Conservation (phyloP, 1,284 basidiomycete genomes). For the Athelia psychrophila region DNA sequence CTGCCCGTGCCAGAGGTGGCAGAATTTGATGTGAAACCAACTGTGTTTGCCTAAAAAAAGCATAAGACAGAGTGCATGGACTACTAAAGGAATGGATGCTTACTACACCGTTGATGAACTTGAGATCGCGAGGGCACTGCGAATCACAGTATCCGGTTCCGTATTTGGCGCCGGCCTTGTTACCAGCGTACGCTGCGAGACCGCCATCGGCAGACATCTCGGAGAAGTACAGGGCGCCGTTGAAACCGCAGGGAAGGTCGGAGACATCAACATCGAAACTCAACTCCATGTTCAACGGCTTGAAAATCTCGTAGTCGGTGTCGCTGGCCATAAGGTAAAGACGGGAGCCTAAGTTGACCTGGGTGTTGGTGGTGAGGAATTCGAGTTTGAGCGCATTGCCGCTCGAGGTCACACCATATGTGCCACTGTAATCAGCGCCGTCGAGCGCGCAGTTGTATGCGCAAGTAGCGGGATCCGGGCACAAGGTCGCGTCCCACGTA, state of each 20-base stretch:
- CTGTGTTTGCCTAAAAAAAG: constrained; percentile 29
- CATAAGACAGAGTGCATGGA: constrained; percentile 22
- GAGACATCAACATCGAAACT: constrained; percentile 53
- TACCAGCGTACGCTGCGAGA: constrained; percentile 40
- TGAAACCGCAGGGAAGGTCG: constrained; percentile 53
- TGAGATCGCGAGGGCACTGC: constrained; percentile 54
- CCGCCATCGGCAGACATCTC: constrained; percentile 58
- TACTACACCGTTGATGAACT: constrained; percentile 54
- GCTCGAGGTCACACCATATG: constrained; percentile 34
- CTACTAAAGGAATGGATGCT: constrained; percentile 11
- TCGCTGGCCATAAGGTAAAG: constrained; percentile 49
- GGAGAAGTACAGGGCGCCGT: constrained; percentile 46
- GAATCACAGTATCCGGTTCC: constrained; percentile 59
- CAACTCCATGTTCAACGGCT: constrained; percentile 47
- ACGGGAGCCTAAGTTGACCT: constrained; percentile 53
- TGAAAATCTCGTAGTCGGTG: constrained; percentile 45
- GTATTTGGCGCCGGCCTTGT: constrained; percentile 57
- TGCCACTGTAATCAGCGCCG: constrained; percentile 37
- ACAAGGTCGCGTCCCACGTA: constrained; percentile 45
- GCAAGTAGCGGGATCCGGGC: constrained; percentile 43
- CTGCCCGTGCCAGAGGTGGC: constrained; percentile 36
- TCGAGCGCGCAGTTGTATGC: constrained; percentile 43
- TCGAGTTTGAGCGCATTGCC: constrained; percentile 43
- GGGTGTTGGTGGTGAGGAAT: constrained; percentile 38
- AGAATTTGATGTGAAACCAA: constrained; percentile 25